Percentiles rank a stretch among this genome's conserved stretches.
Conservation (phyloP, 768 basidiomycete genomes). For the Amylocystis lapponica region DNA sequence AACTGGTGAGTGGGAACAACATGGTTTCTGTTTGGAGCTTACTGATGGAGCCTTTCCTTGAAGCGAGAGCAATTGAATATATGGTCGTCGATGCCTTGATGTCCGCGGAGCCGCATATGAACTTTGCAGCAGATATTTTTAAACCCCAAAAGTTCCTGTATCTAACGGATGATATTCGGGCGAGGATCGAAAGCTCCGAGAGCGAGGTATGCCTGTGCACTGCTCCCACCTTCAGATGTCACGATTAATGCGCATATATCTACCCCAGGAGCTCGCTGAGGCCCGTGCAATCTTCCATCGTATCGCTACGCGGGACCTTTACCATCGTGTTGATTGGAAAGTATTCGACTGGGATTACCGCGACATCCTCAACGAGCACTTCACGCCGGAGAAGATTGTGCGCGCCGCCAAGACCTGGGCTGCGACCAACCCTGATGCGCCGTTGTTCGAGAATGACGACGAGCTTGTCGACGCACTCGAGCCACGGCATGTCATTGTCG, state of each 20-base stretch:
- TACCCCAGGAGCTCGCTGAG: slow-evolving; percentile 46
- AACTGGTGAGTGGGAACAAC: slow-evolving; percentile 39
- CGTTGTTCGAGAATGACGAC: no score
- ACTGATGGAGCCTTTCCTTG: background rate
- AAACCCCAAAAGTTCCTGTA: slow-evolving; percentile 55
- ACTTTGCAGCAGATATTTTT: slow-evolving; percentile 50
- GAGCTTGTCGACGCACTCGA: slow-evolving; percentile 31
- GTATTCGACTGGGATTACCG: slow-evolving; percentile 33
- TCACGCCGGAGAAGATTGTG: slow-evolving; percentile 35
- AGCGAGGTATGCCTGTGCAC: slow-evolving; percentile 24
- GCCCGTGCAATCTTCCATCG: slow-evolving; percentile 59
- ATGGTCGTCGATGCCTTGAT: slow-evolving; percentile 83
- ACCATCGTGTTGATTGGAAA: slow-evolving; percentile 64
- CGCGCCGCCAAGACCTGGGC: slow-evolving; percentile 20
- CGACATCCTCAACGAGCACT: slow-evolving; percentile 17
- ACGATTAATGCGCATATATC: slow-evolving; percentile 3
- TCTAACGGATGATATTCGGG: slow-evolving; percentile 66
- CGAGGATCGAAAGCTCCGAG: slow-evolving; percentile 48
- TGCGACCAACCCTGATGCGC: slow-evolving; percentile 8
- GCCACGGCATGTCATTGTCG: slow-evolving; percentile 55
- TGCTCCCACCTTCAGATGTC: background rate
- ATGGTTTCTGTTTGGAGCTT: background rate
- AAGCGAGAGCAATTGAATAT: slow-evolving; percentile 74
- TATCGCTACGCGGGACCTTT: slow-evolving; percentile 58
- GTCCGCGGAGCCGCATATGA: slow-evolving; percentile 56